These are phyloP conservation scores for Cephalotrichum gorgonifer DNA, from an alignment of 2,329 filamentous ascomycete genomes.

Conservation along the genomic window DNA sequence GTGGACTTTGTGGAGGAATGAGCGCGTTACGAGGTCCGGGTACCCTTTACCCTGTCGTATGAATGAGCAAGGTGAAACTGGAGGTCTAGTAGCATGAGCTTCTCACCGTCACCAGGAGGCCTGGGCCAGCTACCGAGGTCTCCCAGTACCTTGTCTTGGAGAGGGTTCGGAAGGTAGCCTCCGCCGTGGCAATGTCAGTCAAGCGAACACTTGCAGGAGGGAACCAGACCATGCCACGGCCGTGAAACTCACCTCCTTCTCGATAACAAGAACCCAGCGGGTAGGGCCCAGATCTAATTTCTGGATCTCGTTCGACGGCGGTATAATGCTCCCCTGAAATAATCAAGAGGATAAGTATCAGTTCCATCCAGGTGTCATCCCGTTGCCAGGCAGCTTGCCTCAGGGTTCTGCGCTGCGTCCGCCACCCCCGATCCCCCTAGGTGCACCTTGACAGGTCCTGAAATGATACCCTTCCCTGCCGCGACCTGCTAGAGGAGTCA, in stretches of 20 bases:
- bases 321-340: conserved; percentile 50
- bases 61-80: neutral
- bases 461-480: conserved; percentile 60
- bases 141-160: conserved; percentile 45
- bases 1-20: conserved; percentile 49
- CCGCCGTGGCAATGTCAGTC: neutral
- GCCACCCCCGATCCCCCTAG: conserved; percentile 31
- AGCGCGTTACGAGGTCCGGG: conserved; percentile 61
- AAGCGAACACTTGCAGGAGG: neutral
- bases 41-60: conserved; percentile 63
- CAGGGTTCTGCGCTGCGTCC: conserved; percentile 15
- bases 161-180: conserved; percentile 69
- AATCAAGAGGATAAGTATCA: conserved; percentile 7
- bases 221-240: neutral
- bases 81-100: neutral
- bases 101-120: conserved; percentile 57
- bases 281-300: conserved; percentile 35
- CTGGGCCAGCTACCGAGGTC: conserved; percentile 35
- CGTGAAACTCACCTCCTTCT: conserved; percentile 55
- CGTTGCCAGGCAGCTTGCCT: conserved; percentile 21
- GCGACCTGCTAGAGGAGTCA: conserved; percentile 42
- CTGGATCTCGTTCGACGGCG: conserved; percentile 37
- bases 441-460: conserved; percentile 42
- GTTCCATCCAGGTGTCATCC: neutral
- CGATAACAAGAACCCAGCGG: conserved; percentile 62